Percentiles rank a stretch among this genome's conserved stretches.
Conservation (phyloP, 345 rosid genomes). For the Eucalyptus guilfoylei region DNA sequence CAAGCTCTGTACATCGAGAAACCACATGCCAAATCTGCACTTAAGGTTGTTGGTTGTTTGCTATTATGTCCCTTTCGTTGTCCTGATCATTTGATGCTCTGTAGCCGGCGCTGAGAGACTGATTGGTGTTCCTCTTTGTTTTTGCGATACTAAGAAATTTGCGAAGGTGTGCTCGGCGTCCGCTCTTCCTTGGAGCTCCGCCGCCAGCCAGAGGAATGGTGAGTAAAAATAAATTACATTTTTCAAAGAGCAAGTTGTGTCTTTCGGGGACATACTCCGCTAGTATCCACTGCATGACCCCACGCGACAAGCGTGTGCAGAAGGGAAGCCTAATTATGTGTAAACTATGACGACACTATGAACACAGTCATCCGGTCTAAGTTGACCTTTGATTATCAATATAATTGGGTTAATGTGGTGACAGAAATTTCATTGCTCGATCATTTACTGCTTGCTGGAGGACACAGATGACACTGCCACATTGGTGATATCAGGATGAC, state of each 20-base stretch:
- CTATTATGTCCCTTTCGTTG: too few relatives aligned
- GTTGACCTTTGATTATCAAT: background rate
- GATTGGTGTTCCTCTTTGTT: background rate
- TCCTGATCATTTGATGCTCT: background rate
- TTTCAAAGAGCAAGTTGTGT: background rate
- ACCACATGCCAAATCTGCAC: conserved; percentile 42
- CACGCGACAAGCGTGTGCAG: background rate
- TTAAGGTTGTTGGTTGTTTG: conserved; percentile 23
- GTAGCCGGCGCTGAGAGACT: background rate
- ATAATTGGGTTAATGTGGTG: background rate
- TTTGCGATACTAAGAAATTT: conserved; percentile 3
- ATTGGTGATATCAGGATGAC: background rate
- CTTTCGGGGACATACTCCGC: background rate
- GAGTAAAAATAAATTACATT: background rate
- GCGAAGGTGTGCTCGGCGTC: conserved; percentile 34
- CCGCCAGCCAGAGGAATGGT: conserved; percentile 38
- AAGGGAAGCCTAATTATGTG: background rate
- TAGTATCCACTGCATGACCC: background rate
- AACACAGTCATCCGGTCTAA: background rate
- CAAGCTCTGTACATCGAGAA: conserved; percentile 32
- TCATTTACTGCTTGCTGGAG: background rate
- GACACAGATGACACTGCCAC: background rate
- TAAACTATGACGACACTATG: background rate
- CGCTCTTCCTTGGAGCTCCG: conserved; percentile 22
- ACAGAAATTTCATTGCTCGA: background rate